Evolutionary conservation across 768 basidiomycete genomes (phyloP), one percentile per base, ranked within the genome.

Genomic region (Termitomyces eurrhizus): DNA sequence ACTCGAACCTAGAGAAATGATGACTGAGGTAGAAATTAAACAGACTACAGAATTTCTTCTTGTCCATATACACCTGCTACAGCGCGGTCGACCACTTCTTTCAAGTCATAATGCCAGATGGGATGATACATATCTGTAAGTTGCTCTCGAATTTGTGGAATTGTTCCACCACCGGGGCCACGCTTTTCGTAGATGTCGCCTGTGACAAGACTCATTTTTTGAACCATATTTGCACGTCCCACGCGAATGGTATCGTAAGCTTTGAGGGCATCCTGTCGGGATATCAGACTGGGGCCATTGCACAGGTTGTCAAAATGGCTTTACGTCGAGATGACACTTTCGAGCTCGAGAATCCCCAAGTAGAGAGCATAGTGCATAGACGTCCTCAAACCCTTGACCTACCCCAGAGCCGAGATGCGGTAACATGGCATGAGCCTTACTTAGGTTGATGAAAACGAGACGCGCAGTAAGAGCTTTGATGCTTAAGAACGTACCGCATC

Each of bases 341-440:
- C 69, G 75, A 1, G 79, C 78, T 56, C 73, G 65, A 1, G 80
- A 74, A 60, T 80, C 78, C 5, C 68, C 66, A 16, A 87, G 77
- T 13, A 87, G 68, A 16, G 75, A 71, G 45, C 75, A 77, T 4
- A 87, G 69, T 4, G 80, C 67, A 49, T 78, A 77, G 0, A 78
- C 79, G 60, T 86, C 85, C 64, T 86, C 85, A 37, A 86, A 75
- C 1, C 82, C 85, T 70, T 86, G 85, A 9, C 84, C 82, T 7
- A 80, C 82, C 1, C 85, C 85, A 0, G 83, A 78, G 2, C 83
- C 84, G 7, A 86, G 70, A 69, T 86, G 83, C 0, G 86, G 84
- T 36, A 78, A 64, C 84, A 86, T 86, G 0, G 73, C 83, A 65
- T 87, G 85, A 8, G 85, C 84, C 80, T 46, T 80, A 21, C 35